Evolutionary conservation across 768 basidiomycete species (phyloP), one percentile per base, ranked within the genome.

Genomic region (Rhizopogon roseolus): DNA sequence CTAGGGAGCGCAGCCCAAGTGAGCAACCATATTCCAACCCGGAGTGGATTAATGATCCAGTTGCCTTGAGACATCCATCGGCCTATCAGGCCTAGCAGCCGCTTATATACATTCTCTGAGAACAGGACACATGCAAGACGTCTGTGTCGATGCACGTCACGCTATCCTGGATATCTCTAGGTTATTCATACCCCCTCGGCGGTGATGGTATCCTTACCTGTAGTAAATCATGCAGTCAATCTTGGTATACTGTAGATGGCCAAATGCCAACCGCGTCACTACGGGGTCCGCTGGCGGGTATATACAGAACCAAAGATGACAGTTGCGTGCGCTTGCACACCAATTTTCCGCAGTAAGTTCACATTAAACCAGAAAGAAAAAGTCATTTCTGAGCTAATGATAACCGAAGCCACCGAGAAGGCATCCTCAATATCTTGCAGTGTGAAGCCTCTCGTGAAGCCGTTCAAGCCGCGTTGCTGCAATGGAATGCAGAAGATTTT

Each of bases 341-440:
- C 17, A 85, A 85, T 52, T 85, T 85, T 61, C 79, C 82, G 37
- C 84, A 85, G 83, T 82, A 54, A 28, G 72, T 64, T 6, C 10
- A 0, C 8, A 63, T 50, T 4, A 32, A n/a, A n/a, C n/a, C n/a
- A n/a, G n/a, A n/a, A n/a, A n/a, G n/a, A n/a, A 7, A 13, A 17
- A 46, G n/a, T 13, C 13, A 0, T 34, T 14, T 14, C 13, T 29
- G 32, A 28, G 46, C 5, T 46, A 39, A 44, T 16, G 42, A 32
- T 34, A 41, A 56, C 27, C 39, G 8, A 39, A 82, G 82, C 54
- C 82, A 85, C 58, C 70, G 76, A 22, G 65, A 66, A 11, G 81
- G 80, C 6, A 76, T 83, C 41, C 63, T 83, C 1, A 57, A 68
- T n/a, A 73, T 81, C 41, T 69, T 84, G 9, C 39, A 59, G 10